Evolutionary conservation across 2,329 filamentous ascomycete genomes (phyloP).

Genomic region (Phyllosticta capitalensis): DNA sequence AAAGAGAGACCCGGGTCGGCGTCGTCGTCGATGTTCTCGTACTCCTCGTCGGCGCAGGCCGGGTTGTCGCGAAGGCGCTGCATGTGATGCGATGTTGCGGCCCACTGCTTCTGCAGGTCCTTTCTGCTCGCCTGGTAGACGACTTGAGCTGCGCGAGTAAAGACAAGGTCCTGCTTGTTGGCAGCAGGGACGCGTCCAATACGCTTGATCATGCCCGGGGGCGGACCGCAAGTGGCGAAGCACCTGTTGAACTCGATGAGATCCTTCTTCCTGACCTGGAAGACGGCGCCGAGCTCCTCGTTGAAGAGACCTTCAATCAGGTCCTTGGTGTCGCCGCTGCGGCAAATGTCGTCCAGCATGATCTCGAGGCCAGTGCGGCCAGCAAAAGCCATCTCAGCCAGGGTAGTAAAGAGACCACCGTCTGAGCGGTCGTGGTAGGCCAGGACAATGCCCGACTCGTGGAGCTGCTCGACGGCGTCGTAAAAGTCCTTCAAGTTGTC

Average conservation of each 20-base stretch:
- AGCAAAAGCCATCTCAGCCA: conserved; percentile 97
- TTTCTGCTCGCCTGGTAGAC: conserved; percentile 61
- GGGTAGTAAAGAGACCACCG: conserved; percentile 80
- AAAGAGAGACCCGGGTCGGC: conserved; percentile 75
- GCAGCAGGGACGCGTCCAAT: conserved; percentile 66
- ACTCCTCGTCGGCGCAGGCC: conserved; percentile 75
- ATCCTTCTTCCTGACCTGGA: conserved; percentile 81
- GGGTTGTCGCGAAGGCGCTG: conserved; percentile 86
- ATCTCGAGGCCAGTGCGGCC: conserved; percentile 82
- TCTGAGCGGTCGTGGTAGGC: conserved; percentile 94
- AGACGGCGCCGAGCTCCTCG: conserved; percentile 90
- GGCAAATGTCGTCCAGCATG: conserved; percentile 63
- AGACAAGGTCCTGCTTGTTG: conserved; percentile 64
- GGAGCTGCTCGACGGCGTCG: conserved; percentile 65
- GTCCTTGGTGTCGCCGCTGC: conserved; percentile 52
- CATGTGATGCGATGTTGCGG: conserved; percentile 80
- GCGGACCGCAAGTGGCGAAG: conserved; percentile 83
- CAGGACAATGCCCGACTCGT: conserved; percentile 63
- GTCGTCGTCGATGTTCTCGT: conserved; percentile 62
- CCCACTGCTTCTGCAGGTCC: conserved; percentile 79
- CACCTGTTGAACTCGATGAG: conserved; percentile 79
- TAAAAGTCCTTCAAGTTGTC: conserved; percentile 82
- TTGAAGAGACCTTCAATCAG: conserved; percentile 80
- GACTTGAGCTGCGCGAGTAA: conserved; percentile 60
- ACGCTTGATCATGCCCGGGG: conserved; percentile 69